These are phyloP conservation scores for Globisporangium recalcitrans DNA, from an alignment of 352 stramenopile species.

Conservation along the genomic window DNA sequence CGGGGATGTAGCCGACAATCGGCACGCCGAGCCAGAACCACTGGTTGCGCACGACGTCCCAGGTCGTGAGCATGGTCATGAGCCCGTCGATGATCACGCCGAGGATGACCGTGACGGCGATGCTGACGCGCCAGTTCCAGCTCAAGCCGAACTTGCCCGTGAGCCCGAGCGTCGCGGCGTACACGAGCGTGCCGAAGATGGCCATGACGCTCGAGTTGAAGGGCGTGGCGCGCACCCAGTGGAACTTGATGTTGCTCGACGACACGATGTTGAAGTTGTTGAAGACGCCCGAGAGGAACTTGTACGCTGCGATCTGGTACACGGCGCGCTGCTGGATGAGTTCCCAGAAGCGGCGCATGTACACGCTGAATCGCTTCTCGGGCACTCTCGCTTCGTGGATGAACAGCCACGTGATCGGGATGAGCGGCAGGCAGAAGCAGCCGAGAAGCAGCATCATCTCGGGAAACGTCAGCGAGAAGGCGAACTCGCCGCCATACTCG, in stretches of 20 bases:
- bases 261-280: conserved; percentile 54
- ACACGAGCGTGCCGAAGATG: conserved; percentile 43
- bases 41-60: conserved; percentile 52
- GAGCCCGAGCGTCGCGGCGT: conserved; percentile 30
- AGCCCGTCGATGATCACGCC: conserved; percentile 27
- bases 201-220: conserved; percentile 52
- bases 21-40: conserved; percentile 63
- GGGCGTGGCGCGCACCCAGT: conserved; percentile 50
- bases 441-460: conserved; percentile 41
- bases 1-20: conserved; percentile 42
- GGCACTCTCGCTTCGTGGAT: conserved; percentile 15
- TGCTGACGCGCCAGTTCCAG: conserved; percentile 58
- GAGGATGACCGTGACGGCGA: conserved; percentile 28
- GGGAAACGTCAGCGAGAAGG: conserved; percentile 48
- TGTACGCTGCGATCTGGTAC: conserved; percentile 56
- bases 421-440: conserved; percentile 30
- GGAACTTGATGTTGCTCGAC: conserved; percentile 39
- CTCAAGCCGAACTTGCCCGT: conserved; percentile 40
- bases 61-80: conserved; percentile 49
- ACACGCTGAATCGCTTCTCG: conserved; percentile 17
- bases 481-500: conserved; percentile 51
- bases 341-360: conserved; percentile 39
- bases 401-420: conserved; percentile 23
- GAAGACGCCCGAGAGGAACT: conserved; percentile 57
- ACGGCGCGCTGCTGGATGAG: conserved; percentile 46